phyloP scores from a whole-genome alignment of 108 stramenopile species.

The Poteriospumella lacustris region DNA sequence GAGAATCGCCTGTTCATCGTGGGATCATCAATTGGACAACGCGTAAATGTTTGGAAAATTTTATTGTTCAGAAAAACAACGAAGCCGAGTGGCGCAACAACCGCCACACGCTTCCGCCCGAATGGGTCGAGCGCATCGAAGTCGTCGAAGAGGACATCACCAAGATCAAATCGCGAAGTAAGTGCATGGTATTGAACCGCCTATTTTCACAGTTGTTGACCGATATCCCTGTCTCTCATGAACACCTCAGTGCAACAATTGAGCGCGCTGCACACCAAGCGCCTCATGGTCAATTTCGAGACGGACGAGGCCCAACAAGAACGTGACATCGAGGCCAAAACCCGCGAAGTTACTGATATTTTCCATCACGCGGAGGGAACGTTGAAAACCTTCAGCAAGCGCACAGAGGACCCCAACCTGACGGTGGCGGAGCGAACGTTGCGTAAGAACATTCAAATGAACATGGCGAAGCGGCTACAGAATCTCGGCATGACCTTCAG shows the following conservation, averaged over 20 bases:
- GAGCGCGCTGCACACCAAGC: conserved; percentile 73
- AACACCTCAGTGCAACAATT: conserved; percentile 54
- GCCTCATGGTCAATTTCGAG: conserved; percentile 68
- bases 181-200: conserved; percentile 42
- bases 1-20: not conserved
- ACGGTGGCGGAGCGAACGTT: conserved; percentile 42
- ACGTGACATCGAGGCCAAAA: conserved; percentile 21
- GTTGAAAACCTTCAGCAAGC: conserved; percentile 26
- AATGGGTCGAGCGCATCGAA: conserved; percentile 68
- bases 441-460: conserved; percentile 56
- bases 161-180: conserved; percentile 74
- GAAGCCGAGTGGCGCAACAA: too few relatives aligned
- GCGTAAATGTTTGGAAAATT: too few relatives aligned
- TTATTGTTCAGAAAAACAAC: too few relatives aligned
- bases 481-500: conserved; percentile 79
- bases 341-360: conserved; percentile 48
- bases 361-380: conserved; percentile 80
- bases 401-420: conserved; percentile 25
- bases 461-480: conserved; percentile 88
- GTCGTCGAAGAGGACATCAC: conserved; percentile 62
- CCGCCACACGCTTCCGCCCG: conserved; percentile 50
- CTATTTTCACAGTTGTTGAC: not conserved
- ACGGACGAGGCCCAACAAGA: conserved; percentile 15
- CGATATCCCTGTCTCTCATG: not conserved
- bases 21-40: too few relatives aligned